Evolutionary conservation across 768 basidiomycete genomes (phyloP).

Genomic region (Russula sp.): DNA sequence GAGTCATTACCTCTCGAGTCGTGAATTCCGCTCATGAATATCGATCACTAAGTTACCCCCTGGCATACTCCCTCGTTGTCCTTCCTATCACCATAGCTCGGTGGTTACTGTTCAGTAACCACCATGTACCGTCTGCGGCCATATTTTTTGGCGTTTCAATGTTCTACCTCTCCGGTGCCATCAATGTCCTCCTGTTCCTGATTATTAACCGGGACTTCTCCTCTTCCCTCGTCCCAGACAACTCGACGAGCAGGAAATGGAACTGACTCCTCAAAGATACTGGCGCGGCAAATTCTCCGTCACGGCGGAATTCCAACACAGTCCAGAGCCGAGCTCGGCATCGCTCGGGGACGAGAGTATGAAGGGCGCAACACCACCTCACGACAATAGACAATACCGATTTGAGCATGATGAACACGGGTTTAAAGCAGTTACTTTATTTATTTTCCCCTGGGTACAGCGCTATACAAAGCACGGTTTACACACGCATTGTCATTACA

Average conservation of each 20-base stretch:
- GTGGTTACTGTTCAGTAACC: neutral
- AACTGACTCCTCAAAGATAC: neutral
- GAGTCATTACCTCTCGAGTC: neutral
- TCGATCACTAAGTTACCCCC: neutral
- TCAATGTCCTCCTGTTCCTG: neutral
- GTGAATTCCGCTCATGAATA: conserved; percentile 4
- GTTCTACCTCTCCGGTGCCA: conserved; percentile 33
- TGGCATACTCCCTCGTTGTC: conserved; percentile 1
- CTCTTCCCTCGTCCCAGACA: conserved; percentile 33
- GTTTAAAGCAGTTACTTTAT: too few species aligned
- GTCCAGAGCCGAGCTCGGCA: neutral
- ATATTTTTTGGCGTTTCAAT: conserved; percentile 35
- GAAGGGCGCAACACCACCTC: neutral
- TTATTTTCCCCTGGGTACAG: too few species aligned
- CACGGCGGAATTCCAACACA: neutral
- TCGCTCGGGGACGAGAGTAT: neutral
- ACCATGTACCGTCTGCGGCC: conserved; percentile 38
- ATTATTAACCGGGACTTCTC: conserved; percentile 32
- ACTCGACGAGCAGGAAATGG: neutral
- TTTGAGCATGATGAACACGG: neutral
- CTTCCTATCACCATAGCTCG: neutral
- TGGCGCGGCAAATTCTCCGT: neutral
- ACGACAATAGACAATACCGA: neutral
- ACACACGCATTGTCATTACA: too few species aligned
- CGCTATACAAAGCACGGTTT: too few species aligned